These are phyloP conservation scores for Trametes coccinea DNA, from an alignment of 768 basidiomycete species.

Conservation along the genomic window DNA sequence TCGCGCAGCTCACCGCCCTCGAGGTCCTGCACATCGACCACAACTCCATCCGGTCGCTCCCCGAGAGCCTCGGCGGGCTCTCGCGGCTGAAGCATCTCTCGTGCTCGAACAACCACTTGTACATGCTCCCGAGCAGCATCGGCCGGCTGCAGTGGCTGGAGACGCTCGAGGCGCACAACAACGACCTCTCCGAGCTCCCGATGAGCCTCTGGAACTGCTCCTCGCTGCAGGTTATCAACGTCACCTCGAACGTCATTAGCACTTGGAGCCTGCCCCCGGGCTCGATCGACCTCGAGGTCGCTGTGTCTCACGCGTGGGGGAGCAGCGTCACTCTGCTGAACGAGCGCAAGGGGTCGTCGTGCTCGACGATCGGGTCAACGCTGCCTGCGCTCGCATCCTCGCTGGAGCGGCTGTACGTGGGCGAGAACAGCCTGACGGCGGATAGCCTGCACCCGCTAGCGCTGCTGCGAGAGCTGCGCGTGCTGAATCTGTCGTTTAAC, in stretches of 20 bases:
- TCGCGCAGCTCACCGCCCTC: constrained; percentile 74
- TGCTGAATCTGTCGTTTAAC: constrained; percentile 94
- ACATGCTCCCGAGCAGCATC: constrained; percentile 71
- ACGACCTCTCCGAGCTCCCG: constrained; percentile 79
- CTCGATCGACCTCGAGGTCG: constrained; percentile 15
- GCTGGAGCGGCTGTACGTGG: constrained; percentile 79
- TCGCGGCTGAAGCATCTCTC: constrained; percentile 69
- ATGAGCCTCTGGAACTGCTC: constrained; percentile 81
- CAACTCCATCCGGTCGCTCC: constrained; percentile 83
- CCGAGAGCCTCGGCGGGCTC: constrained; percentile 80
- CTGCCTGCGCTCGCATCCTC: constrained; percentile 66
- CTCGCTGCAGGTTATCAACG: constrained; percentile 71
- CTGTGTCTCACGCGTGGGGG: constrained; percentile 8
- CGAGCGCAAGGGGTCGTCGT: constrained; percentile 44
- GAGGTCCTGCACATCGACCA: constrained; percentile 74
- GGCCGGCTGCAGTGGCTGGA: constrained; percentile 75
- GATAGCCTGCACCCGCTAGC: constrained; percentile 75
- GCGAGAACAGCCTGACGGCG: constrained; percentile 86
- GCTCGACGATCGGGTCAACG: constrained; percentile 29
- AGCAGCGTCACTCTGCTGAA: constrained; percentile 22
- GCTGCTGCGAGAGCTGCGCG: constrained; percentile 71
- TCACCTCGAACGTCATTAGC: constrained; percentile 83
- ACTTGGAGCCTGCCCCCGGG: constrained; percentile 66
- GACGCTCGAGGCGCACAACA: constrained; percentile 86
- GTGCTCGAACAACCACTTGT: constrained; percentile 90